Evolutionary conservation across 148 eudicot genomes (phyloP).

Genomic region (Chenopodium formosanum): DNA sequence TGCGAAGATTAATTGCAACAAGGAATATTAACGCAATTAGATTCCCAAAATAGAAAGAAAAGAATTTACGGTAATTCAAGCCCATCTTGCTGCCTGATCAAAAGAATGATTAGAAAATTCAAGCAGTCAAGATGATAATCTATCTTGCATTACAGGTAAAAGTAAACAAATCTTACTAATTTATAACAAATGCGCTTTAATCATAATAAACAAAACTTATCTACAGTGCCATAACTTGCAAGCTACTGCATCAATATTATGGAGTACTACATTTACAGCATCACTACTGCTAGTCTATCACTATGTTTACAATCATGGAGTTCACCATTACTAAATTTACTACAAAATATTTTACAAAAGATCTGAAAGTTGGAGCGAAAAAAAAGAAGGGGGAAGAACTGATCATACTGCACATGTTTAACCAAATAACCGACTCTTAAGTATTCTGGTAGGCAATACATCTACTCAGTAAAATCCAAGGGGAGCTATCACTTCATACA

Average conservation of each 20-base stretch:
- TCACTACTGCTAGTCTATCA: too few species aligned
- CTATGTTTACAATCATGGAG: too few species aligned
- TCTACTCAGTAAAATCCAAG: neutral
- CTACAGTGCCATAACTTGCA: neutral
- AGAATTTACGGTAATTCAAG: too few species aligned
- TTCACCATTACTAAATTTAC: neutral
- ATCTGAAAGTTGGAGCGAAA: neutral
- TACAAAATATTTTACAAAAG: neutral
- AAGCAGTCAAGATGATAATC: neutral
- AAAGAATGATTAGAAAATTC: neutral
- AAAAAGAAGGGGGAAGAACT: neutral
- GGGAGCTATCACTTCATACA: neutral
- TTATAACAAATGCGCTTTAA: neutral
- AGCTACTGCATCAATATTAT: neutral
- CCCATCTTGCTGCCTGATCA: too few species aligned
- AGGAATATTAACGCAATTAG: too few species aligned
- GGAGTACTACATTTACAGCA: neutral
- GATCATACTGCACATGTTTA: conserved; percentile 10
- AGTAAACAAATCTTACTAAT: neutral
- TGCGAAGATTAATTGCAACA: neutral
- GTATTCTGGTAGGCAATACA: conserved; percentile 4
- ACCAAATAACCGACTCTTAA: neutral
- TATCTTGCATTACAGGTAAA: neutral
- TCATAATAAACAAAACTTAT: neutral
- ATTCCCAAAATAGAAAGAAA: neutral